A percentile compares a stretch with the other conserved stretches of the same genome.
Conservation (phyloP, 352 stramenopile genomes). For the Phytophthora aleatoria region DNA sequence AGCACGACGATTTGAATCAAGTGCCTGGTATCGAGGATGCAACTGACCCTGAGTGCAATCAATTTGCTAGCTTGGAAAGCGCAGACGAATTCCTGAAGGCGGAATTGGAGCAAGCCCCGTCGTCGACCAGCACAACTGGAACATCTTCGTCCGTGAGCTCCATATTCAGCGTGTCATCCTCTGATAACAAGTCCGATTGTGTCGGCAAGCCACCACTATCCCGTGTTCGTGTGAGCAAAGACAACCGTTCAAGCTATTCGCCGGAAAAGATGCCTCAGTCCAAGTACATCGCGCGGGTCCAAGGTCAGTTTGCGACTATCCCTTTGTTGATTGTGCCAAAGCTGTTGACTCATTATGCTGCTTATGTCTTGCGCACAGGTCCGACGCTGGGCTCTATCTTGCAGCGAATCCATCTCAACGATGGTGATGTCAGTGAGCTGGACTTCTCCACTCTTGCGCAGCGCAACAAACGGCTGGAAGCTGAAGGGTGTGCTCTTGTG, state of each 20-base stretch:
- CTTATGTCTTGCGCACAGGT: slow-evolving; percentile 28
- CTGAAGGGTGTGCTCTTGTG: slow-evolving; percentile 59
- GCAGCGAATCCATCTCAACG: slow-evolving; percentile 59
- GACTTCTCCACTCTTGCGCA: slow-evolving; percentile 70
- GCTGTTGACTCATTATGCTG: slow-evolving; percentile 3
- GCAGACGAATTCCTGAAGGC: slow-evolving; percentile 11
- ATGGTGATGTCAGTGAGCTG: slow-evolving; percentile 66
- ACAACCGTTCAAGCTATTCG: slow-evolving; percentile 1
- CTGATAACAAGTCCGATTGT: slow-evolving; percentile 4
- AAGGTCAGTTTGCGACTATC: slow-evolving; percentile 22
- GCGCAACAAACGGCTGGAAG: slow-evolving; percentile 58
- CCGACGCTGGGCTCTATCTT: slow-evolving; percentile 63
- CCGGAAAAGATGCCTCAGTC: slow-evolving; percentile 12
- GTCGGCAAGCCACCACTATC: slow-evolving; percentile 16
- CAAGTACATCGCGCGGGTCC: slow-evolving; percentile 8
- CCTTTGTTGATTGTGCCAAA: slow-evolving; percentile 2
- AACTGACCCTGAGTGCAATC: slow-evolving; percentile 3
- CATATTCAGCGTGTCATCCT: neutral
- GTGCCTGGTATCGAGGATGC: neutral
- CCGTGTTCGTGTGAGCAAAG: neutral
- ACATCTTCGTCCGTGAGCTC: slow-evolving; percentile 22
- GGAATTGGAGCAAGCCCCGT: slow-evolving; percentile 13
- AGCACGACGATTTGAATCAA: slow-evolving; percentile 21
- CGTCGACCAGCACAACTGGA: slow-evolving; percentile 25
- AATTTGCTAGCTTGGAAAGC: neutral